A percentile compares a stretch with the other conserved stretches of the same genome.
Evolutionary conservation across 495 filamentous ascomycete genomes (phyloP).

Genomic region (Sabuloglossum arenarium): DNA sequence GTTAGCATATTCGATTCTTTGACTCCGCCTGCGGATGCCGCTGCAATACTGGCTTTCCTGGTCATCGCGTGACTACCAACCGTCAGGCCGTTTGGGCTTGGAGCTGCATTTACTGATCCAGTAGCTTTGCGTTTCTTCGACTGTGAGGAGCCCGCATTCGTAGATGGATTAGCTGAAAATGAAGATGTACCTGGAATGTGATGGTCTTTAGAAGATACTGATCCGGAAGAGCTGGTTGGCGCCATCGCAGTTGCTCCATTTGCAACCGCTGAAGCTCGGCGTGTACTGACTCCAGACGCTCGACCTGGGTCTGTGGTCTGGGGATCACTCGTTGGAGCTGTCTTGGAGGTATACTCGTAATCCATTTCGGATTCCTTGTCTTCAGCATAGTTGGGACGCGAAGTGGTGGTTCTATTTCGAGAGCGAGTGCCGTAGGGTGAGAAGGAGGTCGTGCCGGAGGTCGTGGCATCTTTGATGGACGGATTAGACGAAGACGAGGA

Average conservation of each 20-base stretch:
- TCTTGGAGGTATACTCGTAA: constrained; percentile 24
- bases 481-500: constrained; percentile 1
- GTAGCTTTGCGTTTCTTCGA: constrained; percentile 6
- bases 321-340: neutral
- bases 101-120: neutral
- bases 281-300: constrained; percentile 15
- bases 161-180: constrained; percentile 28
- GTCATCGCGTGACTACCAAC: constrained; percentile 1
- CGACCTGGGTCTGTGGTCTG: neutral
- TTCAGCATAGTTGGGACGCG: constrained; percentile 89
- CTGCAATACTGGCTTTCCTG: constrained; percentile 10
- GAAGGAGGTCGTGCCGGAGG: constrained; percentile 9
- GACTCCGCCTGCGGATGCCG: constrained; percentile 14
- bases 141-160: neutral
- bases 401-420: constrained; percentile 59
- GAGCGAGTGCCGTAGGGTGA: constrained; percentile 91
- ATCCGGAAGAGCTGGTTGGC: neutral
- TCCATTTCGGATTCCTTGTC: constrained; percentile 87
- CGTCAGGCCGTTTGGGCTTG: neutral
- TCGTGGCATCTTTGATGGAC: neutral
- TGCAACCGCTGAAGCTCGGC: constrained; percentile 22
- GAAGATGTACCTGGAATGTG: constrained; percentile 42
- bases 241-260: constrained; percentile 11
- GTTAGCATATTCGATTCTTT: constrained; percentile 56
- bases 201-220: constrained; percentile 24